Evolutionary conservation across 768 basidiomycete species (phyloP).

Genomic region (Chiua virens): DNA sequence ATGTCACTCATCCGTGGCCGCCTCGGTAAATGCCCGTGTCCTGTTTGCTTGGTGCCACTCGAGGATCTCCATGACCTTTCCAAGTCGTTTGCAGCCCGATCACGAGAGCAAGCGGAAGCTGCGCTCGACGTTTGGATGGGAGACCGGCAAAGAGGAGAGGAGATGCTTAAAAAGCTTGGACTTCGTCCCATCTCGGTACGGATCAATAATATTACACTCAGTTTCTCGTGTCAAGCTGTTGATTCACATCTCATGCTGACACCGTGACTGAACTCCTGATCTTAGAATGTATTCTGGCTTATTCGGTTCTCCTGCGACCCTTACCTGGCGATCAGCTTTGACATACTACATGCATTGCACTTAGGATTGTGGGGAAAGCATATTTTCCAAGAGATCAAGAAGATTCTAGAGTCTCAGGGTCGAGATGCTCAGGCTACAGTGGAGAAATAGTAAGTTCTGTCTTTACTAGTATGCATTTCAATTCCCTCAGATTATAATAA

Average conservation of each 20-base stretch:
- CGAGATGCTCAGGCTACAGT: slow-evolving; percentile 5
- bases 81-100: slow-evolving; percentile 13
- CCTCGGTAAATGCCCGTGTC: slow-evolving; percentile 34
- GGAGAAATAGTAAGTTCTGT: slow-evolving; percentile 23
- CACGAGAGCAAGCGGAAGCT: slow-evolving; percentile 11
- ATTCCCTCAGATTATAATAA: no score
- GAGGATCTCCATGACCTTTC: slow-evolving; percentile 25
- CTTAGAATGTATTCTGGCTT: slow-evolving; percentile 40
- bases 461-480: no score
- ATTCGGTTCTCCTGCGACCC: slow-evolving; percentile 36
- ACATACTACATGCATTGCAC: slow-evolving; percentile 38
- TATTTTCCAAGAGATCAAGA: slow-evolving; percentile 27
- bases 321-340: slow-evolving; percentile 35
- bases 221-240: no score
- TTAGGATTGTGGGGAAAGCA: slow-evolving; percentile 32
- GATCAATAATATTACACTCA: no score
- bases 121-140: neutral
- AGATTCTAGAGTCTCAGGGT: slow-evolving; percentile 15
- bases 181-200: slow-evolving; percentile 17
- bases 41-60: slow-evolving; percentile 36
- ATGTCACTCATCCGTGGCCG: slow-evolving; percentile 39
- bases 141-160: slow-evolving; percentile 17
- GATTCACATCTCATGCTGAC: no score
- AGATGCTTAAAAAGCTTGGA: slow-evolving; percentile 18
- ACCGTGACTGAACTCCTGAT: no score